Base-by-base conservation (phyloP, 2,329 filamentous ascomycete species). In the Cordyceps pruinosa region DNA sequence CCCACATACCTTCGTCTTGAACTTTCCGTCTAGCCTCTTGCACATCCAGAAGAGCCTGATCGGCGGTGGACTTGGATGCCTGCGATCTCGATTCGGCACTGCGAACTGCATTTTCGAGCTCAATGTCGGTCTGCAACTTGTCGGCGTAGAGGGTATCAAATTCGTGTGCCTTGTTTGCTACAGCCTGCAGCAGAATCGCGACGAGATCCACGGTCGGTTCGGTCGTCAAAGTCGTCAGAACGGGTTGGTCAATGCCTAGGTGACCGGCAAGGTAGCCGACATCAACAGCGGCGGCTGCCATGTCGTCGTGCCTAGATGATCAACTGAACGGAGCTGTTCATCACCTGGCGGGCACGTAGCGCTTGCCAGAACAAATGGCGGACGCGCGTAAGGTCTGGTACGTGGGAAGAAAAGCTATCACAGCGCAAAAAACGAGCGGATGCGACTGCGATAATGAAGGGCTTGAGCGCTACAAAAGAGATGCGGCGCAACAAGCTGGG, bases 51-150 rank as follows among this genome's bases (percentile, higher is more conserved):
- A 92, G 79, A 10, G 88, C 87, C 70, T 93, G 93, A 61, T 95
- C 90, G 45, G 90, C 82, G 1, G 88, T 89, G 6, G 82, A 79
- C 73, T 94, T 96, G 69, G 94, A 84, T 9, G 86, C 83, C 68
- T 93, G 90, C 62, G 86, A 86, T 72, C 91, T 89, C 25, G 87
- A 85, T 69, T 97, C 93, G 59, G 88, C 87, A 62, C 83, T 88
- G 65, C 91, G 87, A 48, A 96, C 87, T 19, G 87, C 88, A 71
- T 90, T 94, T 71, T 99, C 94, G 8, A 97, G 82, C 75, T 97
- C 92, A 45, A 99, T 94, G 66, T 96, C 90, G 46, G 89, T 77
- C 63, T 90, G 87, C 45, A 97, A 80, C 74, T 97, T 97, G 62
- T 96, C 89, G 10, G 93, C 87, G 65, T 87, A 90, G 41, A 96